These are phyloP conservation scores for Trifolium dubium DNA, from an alignment of 306 rosid species.

Conservation along the genomic window DNA sequence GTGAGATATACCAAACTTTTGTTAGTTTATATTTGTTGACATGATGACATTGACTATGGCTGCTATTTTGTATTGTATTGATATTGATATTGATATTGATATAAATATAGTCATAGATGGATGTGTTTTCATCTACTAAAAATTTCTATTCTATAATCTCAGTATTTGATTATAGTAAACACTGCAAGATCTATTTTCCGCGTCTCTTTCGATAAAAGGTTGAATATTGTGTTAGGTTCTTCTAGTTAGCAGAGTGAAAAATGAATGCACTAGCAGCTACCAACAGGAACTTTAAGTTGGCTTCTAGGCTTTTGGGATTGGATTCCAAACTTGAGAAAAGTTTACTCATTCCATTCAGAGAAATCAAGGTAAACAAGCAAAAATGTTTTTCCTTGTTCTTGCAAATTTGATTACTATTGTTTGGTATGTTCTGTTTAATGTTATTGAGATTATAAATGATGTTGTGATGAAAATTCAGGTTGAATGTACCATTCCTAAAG, in stretches of 20 bases:
- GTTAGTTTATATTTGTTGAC: slow-evolving; percentile 23
- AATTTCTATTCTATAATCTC: slow-evolving; percentile 7
- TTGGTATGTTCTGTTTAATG: slow-evolving; percentile 27
- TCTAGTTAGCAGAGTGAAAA: slow-evolving; percentile 30
- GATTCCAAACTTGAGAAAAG: slow-evolving; percentile 95
- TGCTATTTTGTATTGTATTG: slow-evolving; percentile 5
- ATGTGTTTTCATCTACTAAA: slow-evolving; percentile 35
- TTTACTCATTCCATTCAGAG: slow-evolving; percentile 90
- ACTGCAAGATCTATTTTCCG: slow-evolving; percentile 41
- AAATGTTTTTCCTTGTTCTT: neutral
- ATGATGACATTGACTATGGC: slow-evolving; percentile 37
- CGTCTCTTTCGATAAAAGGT: slow-evolving; percentile 28
- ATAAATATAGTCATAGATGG: slow-evolving; percentile 32
- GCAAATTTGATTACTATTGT: neutral
- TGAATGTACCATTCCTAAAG: slow-evolving; percentile 94
- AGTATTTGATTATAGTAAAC: slow-evolving; percentile 2
- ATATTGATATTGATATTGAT: neutral
- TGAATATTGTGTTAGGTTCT: slow-evolving; percentile 41
- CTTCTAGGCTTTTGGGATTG: slow-evolving; percentile 83
- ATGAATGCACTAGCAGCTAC: slow-evolving; percentile 98
- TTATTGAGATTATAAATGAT: neutral
- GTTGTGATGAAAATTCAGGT: slow-evolving; percentile 59
- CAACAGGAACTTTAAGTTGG: slow-evolving; percentile 91
- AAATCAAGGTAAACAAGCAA: slow-evolving; percentile 72
- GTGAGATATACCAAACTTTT: slow-evolving; percentile 35